Evolutionary conservation across 2,329 filamentous ascomycete genomes (phyloP).

Genomic region (Colletotrichum sp.): DNA sequence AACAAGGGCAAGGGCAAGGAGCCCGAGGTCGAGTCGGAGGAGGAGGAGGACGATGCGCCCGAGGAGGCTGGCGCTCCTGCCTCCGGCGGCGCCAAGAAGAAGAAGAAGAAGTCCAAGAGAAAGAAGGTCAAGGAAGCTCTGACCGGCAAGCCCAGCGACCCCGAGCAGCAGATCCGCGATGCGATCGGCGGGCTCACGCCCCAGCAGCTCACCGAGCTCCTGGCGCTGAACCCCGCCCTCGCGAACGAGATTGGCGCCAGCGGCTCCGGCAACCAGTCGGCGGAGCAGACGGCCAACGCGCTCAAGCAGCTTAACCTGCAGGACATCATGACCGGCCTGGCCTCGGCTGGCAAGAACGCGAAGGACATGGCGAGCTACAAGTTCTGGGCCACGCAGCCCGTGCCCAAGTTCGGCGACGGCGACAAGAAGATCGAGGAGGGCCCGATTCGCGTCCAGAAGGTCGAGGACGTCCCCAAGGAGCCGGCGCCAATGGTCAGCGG

Average conservation of each 20-base stretch:
- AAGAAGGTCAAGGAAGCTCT: slow-evolving; percentile 61
- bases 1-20: slow-evolving; percentile 47
- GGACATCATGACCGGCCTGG: slow-evolving; percentile 77
- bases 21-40: slow-evolving; percentile 53
- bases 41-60: slow-evolving; percentile 46
- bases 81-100: slow-evolving; percentile 41
- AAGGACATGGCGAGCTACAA: slow-evolving; percentile 98
- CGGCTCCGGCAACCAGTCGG: slow-evolving; percentile 38
- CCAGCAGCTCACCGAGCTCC: slow-evolving; percentile 68
- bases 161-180: slow-evolving; percentile 50
- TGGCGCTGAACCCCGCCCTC: slow-evolving; percentile 75
- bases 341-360: slow-evolving; percentile 82
- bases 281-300: slow-evolving; percentile 52
- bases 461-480: slow-evolving; percentile 79
- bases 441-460: slow-evolving; percentile 80
- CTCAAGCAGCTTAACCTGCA: slow-evolving; percentile 70
- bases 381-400: slow-evolving; percentile 98
- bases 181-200: slow-evolving; percentile 59
- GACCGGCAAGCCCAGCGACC: slow-evolving; percentile 37
- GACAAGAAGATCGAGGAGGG: slow-evolving; percentile 71
- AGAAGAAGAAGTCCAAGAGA: slow-evolving; percentile 71
- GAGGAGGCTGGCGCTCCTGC: slow-evolving; percentile 43
- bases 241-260: slow-evolving; percentile 58
- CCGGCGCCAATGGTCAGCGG: slow-evolving; percentile 77
- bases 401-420: slow-evolving; percentile 78